These are phyloP conservation scores for Dioscorea cayenensis DNA, from an alignment of 116 monocot genomes.

Conservation along the genomic window DNA sequence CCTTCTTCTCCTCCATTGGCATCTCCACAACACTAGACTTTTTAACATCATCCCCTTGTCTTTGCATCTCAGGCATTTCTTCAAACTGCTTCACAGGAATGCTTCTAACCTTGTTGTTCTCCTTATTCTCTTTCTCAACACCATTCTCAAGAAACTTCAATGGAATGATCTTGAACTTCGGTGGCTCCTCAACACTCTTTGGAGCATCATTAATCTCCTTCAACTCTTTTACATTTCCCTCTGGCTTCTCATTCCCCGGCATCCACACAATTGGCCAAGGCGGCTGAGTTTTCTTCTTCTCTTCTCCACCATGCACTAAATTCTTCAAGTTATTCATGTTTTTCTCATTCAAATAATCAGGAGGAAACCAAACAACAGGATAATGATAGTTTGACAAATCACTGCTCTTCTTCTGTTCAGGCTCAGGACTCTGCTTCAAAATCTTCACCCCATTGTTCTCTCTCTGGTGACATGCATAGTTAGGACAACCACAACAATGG, in stretches of 20 bases:
- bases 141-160: slow-evolving; percentile 34
- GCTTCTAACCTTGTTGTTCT: slow-evolving; percentile 17
- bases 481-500: slow-evolving; percentile 50
- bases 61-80: slow-evolving; percentile 4
- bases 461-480: slow-evolving; percentile 27
- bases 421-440: slow-evolving; percentile 29
- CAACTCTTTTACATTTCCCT: slow-evolving; percentile 15
- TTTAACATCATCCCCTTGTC: neutral
- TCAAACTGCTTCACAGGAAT: slow-evolving; percentile 38
- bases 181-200: slow-evolving; percentile 16
- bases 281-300: slow-evolving; percentile 8
- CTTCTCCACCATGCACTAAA: slow-evolving; percentile 13
- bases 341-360: slow-evolving; percentile 1
- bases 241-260: slow-evolving; percentile 23
- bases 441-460: slow-evolving; percentile 21
- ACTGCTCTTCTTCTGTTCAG: slow-evolving; percentile 3
- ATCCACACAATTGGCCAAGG: slow-evolving; percentile 43
- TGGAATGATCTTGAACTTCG: slow-evolving; percentile 46
- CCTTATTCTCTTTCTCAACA: slow-evolving; percentile 17
- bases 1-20: slow-evolving; percentile 3
- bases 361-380: slow-evolving; percentile 32
- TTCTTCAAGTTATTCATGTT: slow-evolving; percentile 10
- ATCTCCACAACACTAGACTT: slow-evolving; percentile 5
- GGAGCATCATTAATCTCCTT: slow-evolving; percentile 16
- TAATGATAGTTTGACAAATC: slow-evolving; percentile 22